These are phyloP conservation scores for Leccinellum albellum DNA, from an alignment of 768 basidiomycete species.

Conservation along the genomic window DNA sequence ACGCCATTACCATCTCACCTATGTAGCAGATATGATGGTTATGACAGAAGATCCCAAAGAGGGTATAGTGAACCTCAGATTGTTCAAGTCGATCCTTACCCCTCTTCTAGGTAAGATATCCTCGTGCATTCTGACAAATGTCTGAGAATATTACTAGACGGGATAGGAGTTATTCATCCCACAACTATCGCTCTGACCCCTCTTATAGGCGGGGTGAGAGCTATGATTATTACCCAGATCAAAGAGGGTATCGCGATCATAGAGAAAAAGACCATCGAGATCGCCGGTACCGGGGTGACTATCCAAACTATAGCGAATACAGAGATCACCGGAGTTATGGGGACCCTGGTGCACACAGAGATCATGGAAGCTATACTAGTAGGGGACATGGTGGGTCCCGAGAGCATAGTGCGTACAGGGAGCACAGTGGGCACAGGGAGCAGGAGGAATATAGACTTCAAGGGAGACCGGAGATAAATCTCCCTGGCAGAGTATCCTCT, in stretches of 20 bases:
- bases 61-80: constrained; percentile 27
- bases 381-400: constrained; percentile 14
- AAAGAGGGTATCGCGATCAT: constrained; percentile 21
- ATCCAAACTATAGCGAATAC: constrained; percentile 15
- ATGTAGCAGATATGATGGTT: constrained; percentile 24
- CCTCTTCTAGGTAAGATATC: constrained; percentile 20
- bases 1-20: neutral
- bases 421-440: constrained; percentile 8
- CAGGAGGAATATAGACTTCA: constrained; percentile 12
- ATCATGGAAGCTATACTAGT: constrained; percentile 4
- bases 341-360: constrained; percentile 6
- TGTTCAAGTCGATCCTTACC: constrained; percentile 21
- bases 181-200: constrained; percentile 21
- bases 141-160: constrained; percentile 14
- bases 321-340: constrained; percentile 11
- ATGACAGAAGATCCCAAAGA: constrained; percentile 19
- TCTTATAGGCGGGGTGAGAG: constrained; percentile 18
- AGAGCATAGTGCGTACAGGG: constrained; percentile 14
- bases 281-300: constrained; percentile 19
- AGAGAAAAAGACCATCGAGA: constrained; percentile 21
- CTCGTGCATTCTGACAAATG: neutral
- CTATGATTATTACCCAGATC: constrained; percentile 19
- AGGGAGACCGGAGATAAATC: constrained; percentile 11
- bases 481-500: constrained; percentile 23
- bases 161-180: constrained; percentile 25